Base-by-base conservation (phyloP, 2,329 filamentous ascomycete species). In the Colletotrichum eremochloae region DNA sequence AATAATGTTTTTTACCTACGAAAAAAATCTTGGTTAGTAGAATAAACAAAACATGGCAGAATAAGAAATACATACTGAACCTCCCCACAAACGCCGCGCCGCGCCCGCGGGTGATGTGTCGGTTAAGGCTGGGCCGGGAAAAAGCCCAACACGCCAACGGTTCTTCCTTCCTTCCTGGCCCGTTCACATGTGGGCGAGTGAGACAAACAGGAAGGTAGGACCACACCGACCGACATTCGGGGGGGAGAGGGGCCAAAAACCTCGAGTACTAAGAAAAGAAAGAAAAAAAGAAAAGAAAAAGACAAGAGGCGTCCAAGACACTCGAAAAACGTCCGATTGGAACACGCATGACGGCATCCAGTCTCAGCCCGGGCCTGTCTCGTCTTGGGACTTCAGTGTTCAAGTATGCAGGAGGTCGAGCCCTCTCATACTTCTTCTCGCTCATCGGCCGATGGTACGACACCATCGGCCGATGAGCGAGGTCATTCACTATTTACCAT, bases 261-360 rank as follows among this genome's bases (percentile, higher is more conserved):
- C 46, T 48, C n/a, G 46, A 46, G 20, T n/a, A n/a, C 20, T 18
- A n/a, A n/a, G 31, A 24, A 76, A 42, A 53, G 5, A n/a, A 33
- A 2, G 5, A 3, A 3, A 6, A 42, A 18, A 40, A 42, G 11
- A 9, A 53, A n/a, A 29, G 33, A 3, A 52, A 53, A 42, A n/a
- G 15, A 31, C 24, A 42, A n/a, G 15, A 31, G 4, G 4, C 18
- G 44, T 20, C 15, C 8, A n/a, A 55, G 3, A 52, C 29, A 33
- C 50, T 53, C 14, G 29, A 56, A 57, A 64, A 64, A 53, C 62
- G 44, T 33, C 62, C 62, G 62, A 55, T 55, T 64, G 62, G 62
- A 31, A 50, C 57, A 20, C n/a, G 20, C 38, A 44, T 60, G 38
- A 60, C 57, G 57, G 29, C 36, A 60, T 60, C 36, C 40, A 6